Conservation (phyloP, 345 rosid genomes). For the Physaria fendleri region DNA sequence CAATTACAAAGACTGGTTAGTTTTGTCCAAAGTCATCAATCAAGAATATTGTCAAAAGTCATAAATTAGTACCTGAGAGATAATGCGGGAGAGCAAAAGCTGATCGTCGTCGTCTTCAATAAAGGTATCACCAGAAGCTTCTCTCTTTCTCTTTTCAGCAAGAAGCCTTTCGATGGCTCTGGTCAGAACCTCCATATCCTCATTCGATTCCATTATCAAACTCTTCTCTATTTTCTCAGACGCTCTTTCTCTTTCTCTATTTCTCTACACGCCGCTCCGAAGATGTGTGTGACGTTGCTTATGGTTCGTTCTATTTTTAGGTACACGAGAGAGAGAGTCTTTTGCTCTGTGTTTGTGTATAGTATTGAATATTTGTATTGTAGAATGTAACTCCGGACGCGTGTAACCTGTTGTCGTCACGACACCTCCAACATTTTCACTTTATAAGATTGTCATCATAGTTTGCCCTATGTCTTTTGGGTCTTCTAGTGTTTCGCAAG, state of each 20-base stretch:
- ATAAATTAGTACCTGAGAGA: constrained; percentile 74
- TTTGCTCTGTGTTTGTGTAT: no score
- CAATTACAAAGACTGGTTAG: neutral
- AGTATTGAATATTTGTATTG: no score
- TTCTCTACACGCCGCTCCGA: no score
- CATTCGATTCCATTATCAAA: constrained; percentile 36
- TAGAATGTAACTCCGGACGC: neutral
- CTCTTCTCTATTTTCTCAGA: constrained; percentile 1
- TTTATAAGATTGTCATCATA: no score
- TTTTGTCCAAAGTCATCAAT: no score
- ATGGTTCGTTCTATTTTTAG: no score
- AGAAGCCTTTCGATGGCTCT: constrained; percentile 45
- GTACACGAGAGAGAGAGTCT: neutral
- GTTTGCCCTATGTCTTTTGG: no score
- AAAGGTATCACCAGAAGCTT: constrained; percentile 23
- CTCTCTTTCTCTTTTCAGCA: constrained; percentile 35
- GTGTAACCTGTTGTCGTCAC: constrained; percentile 7
- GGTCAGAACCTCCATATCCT: constrained; percentile 37
- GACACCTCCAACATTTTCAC: neutral
- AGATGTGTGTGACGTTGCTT: no score
- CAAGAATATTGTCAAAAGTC: no score
- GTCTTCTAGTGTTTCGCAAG: no score
- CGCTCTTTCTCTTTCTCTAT: no score
- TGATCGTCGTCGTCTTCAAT: constrained; percentile 39
- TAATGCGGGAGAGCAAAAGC: constrained; percentile 44